Evolutionary conservation across 2,329 filamentous ascomycete species (phyloP), one percentile per base, ranked within the genome.

Genomic region (Eutypella sp.): DNA sequence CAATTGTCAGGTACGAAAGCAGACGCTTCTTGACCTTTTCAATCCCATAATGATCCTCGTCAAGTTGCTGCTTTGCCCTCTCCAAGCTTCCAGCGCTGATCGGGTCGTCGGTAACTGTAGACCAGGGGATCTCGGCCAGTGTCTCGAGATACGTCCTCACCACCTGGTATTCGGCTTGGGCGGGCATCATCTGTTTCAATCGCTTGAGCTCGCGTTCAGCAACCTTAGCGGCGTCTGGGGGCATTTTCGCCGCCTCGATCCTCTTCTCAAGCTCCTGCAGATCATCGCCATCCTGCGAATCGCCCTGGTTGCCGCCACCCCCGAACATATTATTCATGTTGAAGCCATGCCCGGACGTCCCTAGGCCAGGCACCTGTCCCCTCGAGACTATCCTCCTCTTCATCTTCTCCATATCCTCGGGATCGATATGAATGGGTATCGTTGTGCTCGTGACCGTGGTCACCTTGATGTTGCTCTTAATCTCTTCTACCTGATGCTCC

Each of bases 21-120:
- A 99, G 69, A 37, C 93, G 80, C 76, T 96, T 96, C 80, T 99
- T 99, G 61, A 99, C 92, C 67, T 92, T 95, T 50, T 97, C 90
- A 13, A 99, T 73, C 0, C 93, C 93, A 57, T 97, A 97, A 66
- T 99, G 93, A 61, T 99, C 93, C 52, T 95, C 85, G 59, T 99
- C 90, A 5, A 99, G 78, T 66, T 97, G 93, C 68, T 90, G 88
- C 45, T 89, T 82, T 6, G 93, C 93, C 56, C 78, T 79, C 47
- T 79, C 75, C 46, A 97, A 66, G 0, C 91, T 96, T 9, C 89
- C 85, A 0, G 81, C 78, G 7, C 91, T 89, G 3, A 99, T 79
- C 25, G 89, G 83, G 60, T 97, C 92, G 50, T 93, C 84, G 0
- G 92, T 97, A 42, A 81, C 74, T 53, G 83, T 82, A 2, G 85